Base-by-base conservation (phyloP, 2,329 filamentous ascomycete genomes). In the Ceratocystis ficicola region DNA sequence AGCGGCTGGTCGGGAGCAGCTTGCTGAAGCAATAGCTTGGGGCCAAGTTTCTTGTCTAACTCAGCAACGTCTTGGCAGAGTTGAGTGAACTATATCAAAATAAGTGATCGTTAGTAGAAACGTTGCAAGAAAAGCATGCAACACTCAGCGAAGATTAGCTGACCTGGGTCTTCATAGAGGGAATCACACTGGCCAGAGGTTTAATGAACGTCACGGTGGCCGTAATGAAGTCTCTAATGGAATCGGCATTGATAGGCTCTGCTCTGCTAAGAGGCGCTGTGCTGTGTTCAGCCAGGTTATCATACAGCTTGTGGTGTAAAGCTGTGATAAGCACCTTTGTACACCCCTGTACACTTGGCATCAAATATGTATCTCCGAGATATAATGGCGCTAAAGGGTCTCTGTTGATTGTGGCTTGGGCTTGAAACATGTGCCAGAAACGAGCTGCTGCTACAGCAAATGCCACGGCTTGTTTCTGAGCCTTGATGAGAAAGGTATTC, bases 381-480 rank as follows among this genome's bases (percentile, higher is more conserved):
- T 67, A 32, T 4, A 67, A 44, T 5, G 70, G 70, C 36, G 69
- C 72, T 25, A 70, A 69, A 10, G 69, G 70, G 17, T 71, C 64
- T 1, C 70, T 70, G 46, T 71, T 71, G 36, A 70, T 68, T 5
- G 72, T 71, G 8, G 72, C 70, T 55, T 74, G 71, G 5, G 70
- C 71, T 64, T 73, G 72, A 4, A 76, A 71, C 22, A 70, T 71
- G n/a, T 73, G 72, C 68, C 73, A 75, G 66, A 77, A 76, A 1
- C 74, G 73, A 5, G 73, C 74, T 3, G 75, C 69, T 41, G 72
- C 74, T 67, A 77, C 71, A 36, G 76, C 73, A 63, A 76, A 75
- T 1, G 74, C 75, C 2, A 77, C 73, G 0, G 75, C 75, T 63
- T 77, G 76, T 61, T 74, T 76, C 64, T 75, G 75, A 1, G 73